Base-by-base conservation (phyloP, 768 basidiomycete genomes). In the Chlorophyllum brunneum region DNA sequence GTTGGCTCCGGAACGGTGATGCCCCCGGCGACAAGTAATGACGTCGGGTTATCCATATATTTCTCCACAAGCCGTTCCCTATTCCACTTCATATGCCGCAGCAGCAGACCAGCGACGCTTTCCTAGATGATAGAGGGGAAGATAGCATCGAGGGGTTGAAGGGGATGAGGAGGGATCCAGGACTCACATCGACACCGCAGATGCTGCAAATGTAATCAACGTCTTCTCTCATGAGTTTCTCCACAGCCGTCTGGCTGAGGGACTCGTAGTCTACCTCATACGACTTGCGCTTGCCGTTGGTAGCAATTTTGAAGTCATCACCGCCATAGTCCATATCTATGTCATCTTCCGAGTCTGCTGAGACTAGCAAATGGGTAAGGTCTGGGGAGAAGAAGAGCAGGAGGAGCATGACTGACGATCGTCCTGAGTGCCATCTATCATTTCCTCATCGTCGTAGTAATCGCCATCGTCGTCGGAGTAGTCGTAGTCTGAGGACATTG, bases 41-140 rank as follows among this genome's bases (percentile, higher is more conserved):
- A 70, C 16, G 82, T 75, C 0, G 91, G 81, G 54, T 92, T 89
- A 61, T 98, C 95, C 93, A 97, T 97, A 70, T 92, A 98, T 66
- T 91, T 88, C 71, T 98, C 95, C 59, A 93, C 92, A 18, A 99
- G 79, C 51, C 86, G 85, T 66, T 99, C 97, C 64, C 91, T 92
- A 76, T 98, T 98, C 97, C 97, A 99, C 50, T 78, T 75, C 75
- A 87, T 81, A 70, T 89, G 73, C 24, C 94, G 83, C 54, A 99
- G 73, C 5, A 99, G 77, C 26, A 94, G 71, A 2, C 83, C 77
- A 3, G 94, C 94, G 2, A 79, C 79, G 60, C 80, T 79, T 2
- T 68, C 59, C 92, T 94, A 46, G 37, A 46, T 26, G 34, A n/a
- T n/a, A 36, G 8, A n/a, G 23, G 27, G 22, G 39, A 53, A 33